These are phyloP conservation scores for Candida anglica DNA, from an alignment of 805 yeast genomes.

Conservation along the genomic window DNA sequence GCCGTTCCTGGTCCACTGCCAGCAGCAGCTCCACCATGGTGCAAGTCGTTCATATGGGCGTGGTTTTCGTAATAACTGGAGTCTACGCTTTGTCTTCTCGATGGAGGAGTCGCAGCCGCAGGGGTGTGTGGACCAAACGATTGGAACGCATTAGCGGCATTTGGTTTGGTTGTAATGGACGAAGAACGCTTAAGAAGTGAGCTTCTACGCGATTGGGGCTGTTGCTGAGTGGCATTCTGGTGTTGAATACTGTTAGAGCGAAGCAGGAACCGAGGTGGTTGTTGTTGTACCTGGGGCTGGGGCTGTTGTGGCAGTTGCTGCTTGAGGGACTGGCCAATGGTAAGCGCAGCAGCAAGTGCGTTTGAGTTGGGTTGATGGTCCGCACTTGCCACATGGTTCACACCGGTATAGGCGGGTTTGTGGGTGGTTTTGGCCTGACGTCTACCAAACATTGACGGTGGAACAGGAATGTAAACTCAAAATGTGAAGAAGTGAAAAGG, in stretches of 20 bases:
- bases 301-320: conserved; percentile 4
- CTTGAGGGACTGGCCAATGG: conserved; percentile 34
- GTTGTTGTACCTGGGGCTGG: conserved; percentile 1
- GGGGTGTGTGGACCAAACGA: background rate
- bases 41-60: conserved; percentile 30
- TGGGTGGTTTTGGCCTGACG: conserved; percentile 28
- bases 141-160: conserved; percentile 8
- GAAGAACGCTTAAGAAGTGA: conserved; percentile 6
- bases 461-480: too few relatives aligned
- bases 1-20: background rate
- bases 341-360: conserved; percentile 43
- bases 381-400: conserved; percentile 31
- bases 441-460: conserved; percentile 23
- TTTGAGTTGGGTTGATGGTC: conserved; percentile 30
- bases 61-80: conserved; percentile 21
- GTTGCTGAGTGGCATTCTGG: conserved; percentile 1
- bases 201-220: conserved; percentile 6
- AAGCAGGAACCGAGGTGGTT: background rate
- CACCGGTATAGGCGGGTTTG: conserved; percentile 40
- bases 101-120: background rate
- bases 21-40: conserved; percentile 10
- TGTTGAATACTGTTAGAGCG: background rate
- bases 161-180: conserved; percentile 5
- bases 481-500: too few relatives aligned
- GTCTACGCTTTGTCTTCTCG: conserved; percentile 3